These are phyloP conservation scores for Schwanniomyces polymorphus DNA, from an alignment of 805 yeast species.

Conservation along the genomic window DNA sequence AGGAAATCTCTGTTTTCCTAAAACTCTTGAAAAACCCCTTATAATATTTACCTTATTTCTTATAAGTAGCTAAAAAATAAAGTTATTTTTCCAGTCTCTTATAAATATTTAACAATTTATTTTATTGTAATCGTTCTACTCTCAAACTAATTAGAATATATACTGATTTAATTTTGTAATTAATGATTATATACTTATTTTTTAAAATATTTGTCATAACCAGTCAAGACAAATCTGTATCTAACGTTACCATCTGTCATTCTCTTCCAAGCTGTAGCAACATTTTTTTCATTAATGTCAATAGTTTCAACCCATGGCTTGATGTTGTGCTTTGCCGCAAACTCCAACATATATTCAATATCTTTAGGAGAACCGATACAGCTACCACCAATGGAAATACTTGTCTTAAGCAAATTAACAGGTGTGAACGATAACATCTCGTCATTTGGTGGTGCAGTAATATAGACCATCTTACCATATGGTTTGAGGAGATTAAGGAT, in stretches of 20 bases:
- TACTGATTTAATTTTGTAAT: no score
- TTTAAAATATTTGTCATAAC: slow-evolving; percentile 40
- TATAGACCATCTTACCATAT: slow-evolving; percentile 22
- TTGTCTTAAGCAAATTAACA: slow-evolving; percentile 23
- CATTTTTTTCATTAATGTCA: slow-evolving; percentile 31
- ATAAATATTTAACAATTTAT: no score
- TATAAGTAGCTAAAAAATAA: no score
- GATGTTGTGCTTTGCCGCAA: slow-evolving; percentile 37
- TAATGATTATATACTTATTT: no score
- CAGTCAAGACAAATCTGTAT: slow-evolving; percentile 59
- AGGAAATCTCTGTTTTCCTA: no score
- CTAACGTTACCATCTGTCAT: slow-evolving; percentile 32
- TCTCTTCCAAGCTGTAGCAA: slow-evolving; percentile 33
- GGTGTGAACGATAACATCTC: slow-evolving; percentile 25
- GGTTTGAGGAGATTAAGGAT: background rate
- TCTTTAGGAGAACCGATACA: slow-evolving; percentile 37
- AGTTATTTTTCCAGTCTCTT: no score
- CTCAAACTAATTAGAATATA: no score
- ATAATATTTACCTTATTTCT: no score
- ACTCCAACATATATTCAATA: slow-evolving; percentile 34
- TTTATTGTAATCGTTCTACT: no score
- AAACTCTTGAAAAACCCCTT: no score
- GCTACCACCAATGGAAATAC: slow-evolving; percentile 28
- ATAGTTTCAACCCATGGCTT: slow-evolving; percentile 36
- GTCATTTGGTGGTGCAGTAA: slow-evolving; percentile 26